These are phyloP conservation scores for Erodium moschatum DNA, from an alignment of 441 rosid genomes.

Conservation along the genomic window DNA sequence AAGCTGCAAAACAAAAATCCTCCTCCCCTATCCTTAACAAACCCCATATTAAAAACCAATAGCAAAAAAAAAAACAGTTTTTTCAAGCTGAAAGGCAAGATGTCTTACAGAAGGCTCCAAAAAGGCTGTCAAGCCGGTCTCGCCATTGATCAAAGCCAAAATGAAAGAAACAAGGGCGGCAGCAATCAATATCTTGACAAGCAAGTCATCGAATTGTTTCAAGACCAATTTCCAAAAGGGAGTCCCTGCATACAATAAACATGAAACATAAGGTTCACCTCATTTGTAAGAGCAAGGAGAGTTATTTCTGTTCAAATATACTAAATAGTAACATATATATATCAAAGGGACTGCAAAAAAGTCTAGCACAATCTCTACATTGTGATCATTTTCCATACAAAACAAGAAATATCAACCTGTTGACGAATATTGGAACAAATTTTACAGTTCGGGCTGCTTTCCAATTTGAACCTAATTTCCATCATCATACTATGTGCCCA, in stretches of 20 bases:
- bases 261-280: constrained; percentile 18
- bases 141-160: constrained; percentile 91
- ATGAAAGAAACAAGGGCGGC: constrained; percentile 78
- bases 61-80: constrained; percentile 14
- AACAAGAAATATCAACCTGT: background rate
- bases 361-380: background rate
- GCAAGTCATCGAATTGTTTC: constrained; percentile 96
- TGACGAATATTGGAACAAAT: background rate
- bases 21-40: background rate
- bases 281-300: constrained; percentile 1
- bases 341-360: background rate
- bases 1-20: background rate
- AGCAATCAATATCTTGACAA: constrained; percentile 92
- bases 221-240: constrained; percentile 94
- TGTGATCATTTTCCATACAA: background rate
- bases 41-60: constrained; percentile 7
- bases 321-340: background rate
- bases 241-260: constrained; percentile 57
- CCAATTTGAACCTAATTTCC: background rate
- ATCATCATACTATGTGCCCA: background rate
- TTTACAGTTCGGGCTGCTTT: background rate
- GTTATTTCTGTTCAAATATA: background rate
- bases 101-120: constrained; percentile 94
- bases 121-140: constrained; percentile 91
- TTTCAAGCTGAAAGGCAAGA: constrained; percentile 18